These are phyloP conservation scores for Pichia cephalocereana DNA, from an alignment of 805 yeast genomes.

Conservation along the genomic window DNA sequence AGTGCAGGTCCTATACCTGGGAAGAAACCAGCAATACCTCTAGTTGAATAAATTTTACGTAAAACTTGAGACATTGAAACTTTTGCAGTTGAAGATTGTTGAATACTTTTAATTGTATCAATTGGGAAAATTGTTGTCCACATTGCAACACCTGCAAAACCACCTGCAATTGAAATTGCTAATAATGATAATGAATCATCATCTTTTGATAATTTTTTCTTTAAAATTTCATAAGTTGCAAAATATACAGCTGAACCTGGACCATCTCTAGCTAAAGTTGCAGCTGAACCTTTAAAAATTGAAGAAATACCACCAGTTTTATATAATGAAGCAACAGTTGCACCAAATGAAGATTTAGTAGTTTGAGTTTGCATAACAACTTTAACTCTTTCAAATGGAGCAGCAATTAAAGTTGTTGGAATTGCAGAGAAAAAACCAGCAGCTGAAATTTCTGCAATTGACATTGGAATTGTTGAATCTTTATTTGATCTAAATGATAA, in stretches of 20 bases:
- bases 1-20: slow-evolving; percentile 97
- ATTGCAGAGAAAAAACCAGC: slow-evolving; percentile 94
- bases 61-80: slow-evolving; percentile 59
- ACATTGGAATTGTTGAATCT: slow-evolving; percentile 28
- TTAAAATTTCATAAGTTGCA: slow-evolving; percentile 84
- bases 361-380: slow-evolving; percentile 75
- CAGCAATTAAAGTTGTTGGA: slow-evolving; percentile 94
- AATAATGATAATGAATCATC: slow-evolving; percentile 48
- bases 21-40: slow-evolving; percentile 87
- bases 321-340: slow-evolving; percentile 60
- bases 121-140: slow-evolving; percentile 95
- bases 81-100: slow-evolving; percentile 53
- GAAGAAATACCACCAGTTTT: slow-evolving; percentile 76
- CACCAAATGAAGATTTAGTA: slow-evolving; percentile 37
- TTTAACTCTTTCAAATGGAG: slow-evolving; percentile 94
- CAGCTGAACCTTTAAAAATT: slow-evolving; percentile 81
- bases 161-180: slow-evolving; percentile 86
- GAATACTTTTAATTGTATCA: slow-evolving; percentile 84
- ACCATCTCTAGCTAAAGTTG: slow-evolving; percentile 93
- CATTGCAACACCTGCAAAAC: slow-evolving; percentile 93
- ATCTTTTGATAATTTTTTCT: slow-evolving; percentile 43
- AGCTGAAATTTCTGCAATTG: slow-evolving; percentile 64
- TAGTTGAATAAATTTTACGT: slow-evolving; percentile 55
- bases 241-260: slow-evolving; percentile 95
- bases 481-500: slow-evolving; percentile 28